phyloP scores from a whole-genome alignment of 2,329 filamentous ascomycete genomes.

The Cordyceps tenuipes region DNA sequence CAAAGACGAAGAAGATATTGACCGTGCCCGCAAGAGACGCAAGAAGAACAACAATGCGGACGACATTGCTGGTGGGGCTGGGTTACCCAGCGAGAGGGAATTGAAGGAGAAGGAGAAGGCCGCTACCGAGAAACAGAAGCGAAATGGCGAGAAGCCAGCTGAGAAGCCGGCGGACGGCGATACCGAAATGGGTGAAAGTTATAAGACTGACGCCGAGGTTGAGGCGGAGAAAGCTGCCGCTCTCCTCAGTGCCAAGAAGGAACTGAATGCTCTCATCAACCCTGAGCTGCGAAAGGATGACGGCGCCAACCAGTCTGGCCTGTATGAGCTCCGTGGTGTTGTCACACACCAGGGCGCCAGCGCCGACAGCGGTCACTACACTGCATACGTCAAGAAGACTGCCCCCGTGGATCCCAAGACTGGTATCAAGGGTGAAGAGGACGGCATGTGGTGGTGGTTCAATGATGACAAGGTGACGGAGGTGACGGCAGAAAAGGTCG shows the following conservation, averaged over 20 bases:
- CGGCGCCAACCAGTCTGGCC: slow-evolving; percentile 82
- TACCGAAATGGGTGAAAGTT: slow-evolving; percentile 66
- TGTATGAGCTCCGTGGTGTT: slow-evolving; percentile 90
- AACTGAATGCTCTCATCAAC: slow-evolving; percentile 70
- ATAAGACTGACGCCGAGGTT: slow-evolving; percentile 89
- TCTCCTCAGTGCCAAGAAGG: slow-evolving; percentile 75
- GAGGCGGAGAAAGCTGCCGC: slow-evolving; percentile 75
- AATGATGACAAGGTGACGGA: slow-evolving; percentile 97
- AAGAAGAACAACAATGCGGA: slow-evolving; percentile 53
- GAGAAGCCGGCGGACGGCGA: slow-evolving; percentile 49
- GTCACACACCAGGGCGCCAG: slow-evolving; percentile 95
- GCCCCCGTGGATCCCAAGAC: slow-evolving; percentile 62
- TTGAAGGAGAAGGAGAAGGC: slow-evolving; percentile 43
- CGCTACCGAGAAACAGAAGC: slow-evolving; percentile 38
- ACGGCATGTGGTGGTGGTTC: slow-evolving; percentile 99
- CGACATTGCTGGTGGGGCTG: slow-evolving; percentile 38
- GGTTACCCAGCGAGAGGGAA: slow-evolving; percentile 42
- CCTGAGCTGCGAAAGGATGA: slow-evolving; percentile 67
- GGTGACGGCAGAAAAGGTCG: slow-evolving; percentile 85
- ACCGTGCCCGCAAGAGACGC: slow-evolving; percentile 84
- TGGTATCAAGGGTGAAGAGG: slow-evolving; percentile 70
- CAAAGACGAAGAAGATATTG: slow-evolving; percentile 90
- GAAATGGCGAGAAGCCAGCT: slow-evolving; percentile 27
- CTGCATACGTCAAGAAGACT: slow-evolving; percentile 92
- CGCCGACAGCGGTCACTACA: slow-evolving; percentile 97